phyloP scores from a whole-genome alignment of 2,329 filamentous ascomycete genomes.

The Kalmusia sp. region DNA sequence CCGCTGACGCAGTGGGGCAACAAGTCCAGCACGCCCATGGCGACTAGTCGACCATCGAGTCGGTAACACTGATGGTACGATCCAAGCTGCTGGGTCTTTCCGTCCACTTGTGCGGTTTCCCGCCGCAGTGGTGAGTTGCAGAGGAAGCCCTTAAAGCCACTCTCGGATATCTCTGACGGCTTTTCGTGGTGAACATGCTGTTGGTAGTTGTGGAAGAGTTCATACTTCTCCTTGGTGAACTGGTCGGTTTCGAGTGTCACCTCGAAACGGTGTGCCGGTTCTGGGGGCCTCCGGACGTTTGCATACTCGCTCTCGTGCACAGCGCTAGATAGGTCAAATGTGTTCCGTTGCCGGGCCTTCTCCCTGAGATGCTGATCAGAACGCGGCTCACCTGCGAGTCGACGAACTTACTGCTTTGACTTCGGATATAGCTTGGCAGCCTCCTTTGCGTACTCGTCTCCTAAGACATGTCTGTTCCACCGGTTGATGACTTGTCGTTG shows the following conservation, averaged over 20 bases:
- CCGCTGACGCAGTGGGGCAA: conserved; percentile 79
- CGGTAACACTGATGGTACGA: conserved; percentile 85
- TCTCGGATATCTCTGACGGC: conserved; percentile 63
- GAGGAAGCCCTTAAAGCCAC: conserved; percentile 74
- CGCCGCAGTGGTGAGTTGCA: conserved; percentile 72
- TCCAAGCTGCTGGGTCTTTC: conserved; percentile 67
- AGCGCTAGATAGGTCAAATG: conserved; percentile 71
- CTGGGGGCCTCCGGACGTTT: conserved; percentile 63
- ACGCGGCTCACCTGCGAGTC: background rate
- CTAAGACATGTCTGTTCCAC: conserved; percentile 75
- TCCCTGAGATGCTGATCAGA: conserved; percentile 46
- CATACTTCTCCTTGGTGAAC: conserved; percentile 79
- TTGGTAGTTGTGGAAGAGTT: conserved; percentile 78
- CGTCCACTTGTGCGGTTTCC: conserved; percentile 50
- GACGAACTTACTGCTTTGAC: conserved; percentile 64
- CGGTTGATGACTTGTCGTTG: conserved; percentile 79
- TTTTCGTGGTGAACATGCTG: conserved; percentile 73
- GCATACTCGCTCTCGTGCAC: conserved; percentile 72
- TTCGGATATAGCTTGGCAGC: conserved; percentile 70
- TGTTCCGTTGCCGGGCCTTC: conserved; percentile 68
- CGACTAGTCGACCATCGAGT: conserved; percentile 76
- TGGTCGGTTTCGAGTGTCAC: conserved; percentile 74
- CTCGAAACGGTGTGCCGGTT: conserved; percentile 71
- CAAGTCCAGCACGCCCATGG: conserved; percentile 78
- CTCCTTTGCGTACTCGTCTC: conserved; percentile 71